Conservation (phyloP, 2,329 filamentous ascomycete species). For the Cryphonectria nitschkei region DNA sequence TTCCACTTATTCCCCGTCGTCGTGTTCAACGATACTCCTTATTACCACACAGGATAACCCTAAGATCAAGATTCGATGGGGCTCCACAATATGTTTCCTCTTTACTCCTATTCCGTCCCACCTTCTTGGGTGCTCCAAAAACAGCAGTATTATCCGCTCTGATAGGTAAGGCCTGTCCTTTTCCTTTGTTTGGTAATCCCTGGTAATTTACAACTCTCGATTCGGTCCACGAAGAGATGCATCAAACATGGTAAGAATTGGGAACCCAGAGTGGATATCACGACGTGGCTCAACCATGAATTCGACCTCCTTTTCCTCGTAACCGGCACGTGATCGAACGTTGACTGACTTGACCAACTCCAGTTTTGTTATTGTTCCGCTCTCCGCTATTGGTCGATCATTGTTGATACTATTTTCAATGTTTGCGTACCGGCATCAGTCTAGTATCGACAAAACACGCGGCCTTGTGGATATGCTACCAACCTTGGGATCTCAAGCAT, state of each 20-base stretch:
- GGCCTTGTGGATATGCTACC: constrained; percentile 1
- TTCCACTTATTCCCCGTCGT: background rate
- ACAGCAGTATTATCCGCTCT: background rate
- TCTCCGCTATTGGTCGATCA: background rate
- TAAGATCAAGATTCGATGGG: background rate
- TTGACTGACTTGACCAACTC: background rate
- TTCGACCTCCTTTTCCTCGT: background rate
- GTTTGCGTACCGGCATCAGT: background rate
- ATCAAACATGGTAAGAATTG: background rate
- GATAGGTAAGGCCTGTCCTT: background rate
- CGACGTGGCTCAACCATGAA: background rate
- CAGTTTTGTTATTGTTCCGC: background rate
- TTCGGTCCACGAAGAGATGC: background rate
- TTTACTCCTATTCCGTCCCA: background rate
- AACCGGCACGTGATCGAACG: background rate
- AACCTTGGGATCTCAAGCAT: background rate
- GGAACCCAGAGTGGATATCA: background rate
- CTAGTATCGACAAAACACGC: background rate
- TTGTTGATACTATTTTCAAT: background rate
- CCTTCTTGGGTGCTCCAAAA: background rate
- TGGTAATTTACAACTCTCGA: background rate
- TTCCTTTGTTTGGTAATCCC: background rate
- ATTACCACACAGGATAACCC: background rate
- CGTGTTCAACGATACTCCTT: background rate
- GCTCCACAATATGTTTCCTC: background rate